Evolutionary conservation across 257 asterid species (phyloP).

Genomic region (Solanum sejunctum): DNA sequence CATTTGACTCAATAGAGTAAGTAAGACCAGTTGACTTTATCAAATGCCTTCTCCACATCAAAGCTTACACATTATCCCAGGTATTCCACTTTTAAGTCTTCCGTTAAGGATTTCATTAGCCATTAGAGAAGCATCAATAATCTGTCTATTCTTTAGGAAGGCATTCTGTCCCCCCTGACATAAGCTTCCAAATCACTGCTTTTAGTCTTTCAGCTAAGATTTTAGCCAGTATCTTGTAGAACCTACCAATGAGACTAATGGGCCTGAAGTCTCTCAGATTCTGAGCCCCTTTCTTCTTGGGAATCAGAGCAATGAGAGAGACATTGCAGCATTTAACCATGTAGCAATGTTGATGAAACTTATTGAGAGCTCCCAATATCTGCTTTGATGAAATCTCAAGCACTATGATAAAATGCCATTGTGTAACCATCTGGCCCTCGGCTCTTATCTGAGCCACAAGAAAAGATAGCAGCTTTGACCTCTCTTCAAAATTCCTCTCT

Average conservation of each 20-base stretch:
- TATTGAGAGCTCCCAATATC: not conserved
- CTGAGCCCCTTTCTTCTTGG: not conserved
- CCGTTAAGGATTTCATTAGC: not conserved
- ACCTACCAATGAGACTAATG: not conserved
- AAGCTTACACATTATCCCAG: no score
- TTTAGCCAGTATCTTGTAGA: not conserved
- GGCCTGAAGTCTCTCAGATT: no score
- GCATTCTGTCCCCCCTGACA: no score
- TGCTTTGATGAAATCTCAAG: not conserved
- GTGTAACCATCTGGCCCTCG: not conserved
- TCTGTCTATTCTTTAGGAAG: no score
- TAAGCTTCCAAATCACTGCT: not conserved
- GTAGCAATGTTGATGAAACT: not conserved
- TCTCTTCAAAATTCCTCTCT: not conserved
- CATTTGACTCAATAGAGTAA: no score
- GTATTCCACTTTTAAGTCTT: no score
- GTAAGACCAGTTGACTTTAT: no score
- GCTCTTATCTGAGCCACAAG: not conserved
- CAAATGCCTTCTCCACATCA: no score
- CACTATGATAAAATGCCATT: not conserved
- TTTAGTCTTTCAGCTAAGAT: not conserved
- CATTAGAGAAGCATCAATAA: not conserved
- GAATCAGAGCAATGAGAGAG: not conserved
- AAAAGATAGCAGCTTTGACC: not conserved
- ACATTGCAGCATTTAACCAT: not conserved